Evolutionary conservation across 2,329 filamentous ascomycete genomes (phyloP), one percentile per base, ranked within the genome.

Genomic region (Colletotrichum sp.): DNA sequence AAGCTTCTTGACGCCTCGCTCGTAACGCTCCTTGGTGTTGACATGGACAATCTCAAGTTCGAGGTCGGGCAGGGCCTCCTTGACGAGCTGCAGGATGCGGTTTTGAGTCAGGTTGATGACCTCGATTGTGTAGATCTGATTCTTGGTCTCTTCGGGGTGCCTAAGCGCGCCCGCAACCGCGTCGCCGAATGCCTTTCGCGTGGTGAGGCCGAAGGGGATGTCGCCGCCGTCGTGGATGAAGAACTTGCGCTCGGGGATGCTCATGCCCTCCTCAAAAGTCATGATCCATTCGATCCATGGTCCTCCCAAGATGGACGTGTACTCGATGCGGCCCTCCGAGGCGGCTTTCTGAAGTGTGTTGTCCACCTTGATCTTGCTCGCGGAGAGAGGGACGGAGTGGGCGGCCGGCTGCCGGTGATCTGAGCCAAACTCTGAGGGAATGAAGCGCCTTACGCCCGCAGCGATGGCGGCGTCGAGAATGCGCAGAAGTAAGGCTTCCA

Each of bases 401-500:
- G 78, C 28, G 24, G 78, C 74, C 16, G 68, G 60, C 18, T 75
- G 71, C n/a, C 76, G 60, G 24, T 82, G 80, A 81, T 82, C 82
- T 8, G 80, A 83, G 43, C 72, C 74, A 60, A 87, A 92, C 74
- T 92, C 89, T 8, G 87, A 87, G 6, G 89, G 89, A 26, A 92
- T 82, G 81, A 91, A 90, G 26, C 88, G 85, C 78, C 88, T 85
- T 7, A 92, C 89, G 18, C 89, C 88, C 9, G 89, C 89, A 9
- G 84, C 83, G 28, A 89, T 84, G 32, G 88, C 86, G 3, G 88
- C 90, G 71, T 91, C 87, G 60, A 91, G 86, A 74, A 91, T 80
- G 52, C 84, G 84, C 38, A 84, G 82, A 77, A 92, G 90, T 26
- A 82, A 81, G 77, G 90, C 88, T 15, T 77, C 74, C 16, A 52